phyloP scores from a whole-genome alignment of 106 monocot species.

The Posidonia australis region DNA sequence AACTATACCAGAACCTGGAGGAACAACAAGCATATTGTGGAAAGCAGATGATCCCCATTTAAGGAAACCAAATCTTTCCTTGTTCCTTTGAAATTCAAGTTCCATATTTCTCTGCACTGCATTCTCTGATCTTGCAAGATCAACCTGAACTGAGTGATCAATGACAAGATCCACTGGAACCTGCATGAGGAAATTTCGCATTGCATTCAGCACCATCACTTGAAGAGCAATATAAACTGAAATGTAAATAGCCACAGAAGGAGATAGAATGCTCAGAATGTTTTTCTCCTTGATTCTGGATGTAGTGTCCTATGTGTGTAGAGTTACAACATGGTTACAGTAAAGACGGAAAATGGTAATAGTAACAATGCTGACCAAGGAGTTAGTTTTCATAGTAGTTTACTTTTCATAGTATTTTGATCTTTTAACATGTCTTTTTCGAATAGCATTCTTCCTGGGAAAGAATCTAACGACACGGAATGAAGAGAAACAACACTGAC shows the following conservation, averaged over 20 bases:
- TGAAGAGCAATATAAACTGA: constrained; percentile 79
- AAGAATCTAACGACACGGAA: no score
- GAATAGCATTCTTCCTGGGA: no score
- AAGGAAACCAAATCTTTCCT: constrained; percentile 23
- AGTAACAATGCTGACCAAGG: no score
- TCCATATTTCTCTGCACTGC: constrained; percentile 24
- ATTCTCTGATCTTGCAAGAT: constrained; percentile 28
- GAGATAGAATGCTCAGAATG: no score
- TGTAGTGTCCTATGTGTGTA: no score
- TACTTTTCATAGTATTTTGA: no score
- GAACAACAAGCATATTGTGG: constrained; percentile 27
- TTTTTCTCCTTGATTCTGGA: no score
- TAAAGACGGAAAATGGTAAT: no score
- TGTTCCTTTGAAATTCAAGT: constrained; percentile 25
- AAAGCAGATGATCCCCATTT: constrained; percentile 29
- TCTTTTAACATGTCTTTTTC: no score
- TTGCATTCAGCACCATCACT: constrained; percentile 31
- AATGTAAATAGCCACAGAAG: no score
- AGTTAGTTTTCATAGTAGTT: no score
- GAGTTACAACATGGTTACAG: no score
- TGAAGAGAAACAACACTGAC: constrained; percentile 26
- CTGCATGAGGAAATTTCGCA: constrained; percentile 7
- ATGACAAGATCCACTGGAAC: constrained; percentile 29
- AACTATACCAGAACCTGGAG: constrained; percentile 26
- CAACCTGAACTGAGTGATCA: constrained; percentile 30